Conservation (phyloP, 140 eudicot genomes). For the Cichorium intybus region DNA sequence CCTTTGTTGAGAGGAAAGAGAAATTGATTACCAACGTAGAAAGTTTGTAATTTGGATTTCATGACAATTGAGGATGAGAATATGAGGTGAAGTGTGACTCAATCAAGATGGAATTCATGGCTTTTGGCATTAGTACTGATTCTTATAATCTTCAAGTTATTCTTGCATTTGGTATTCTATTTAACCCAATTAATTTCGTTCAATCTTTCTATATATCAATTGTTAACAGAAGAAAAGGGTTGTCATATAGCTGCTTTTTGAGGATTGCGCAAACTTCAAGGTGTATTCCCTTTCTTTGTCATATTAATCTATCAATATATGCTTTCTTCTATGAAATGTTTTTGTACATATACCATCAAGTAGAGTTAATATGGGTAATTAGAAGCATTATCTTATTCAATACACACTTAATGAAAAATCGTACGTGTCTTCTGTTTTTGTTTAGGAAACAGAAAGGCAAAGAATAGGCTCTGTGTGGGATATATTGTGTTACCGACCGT, state of each 20-base stretch:
- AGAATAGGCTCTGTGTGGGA: no score
- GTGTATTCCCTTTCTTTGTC: conserved; percentile 11
- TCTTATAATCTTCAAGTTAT: not conserved
- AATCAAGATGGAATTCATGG: conserved; percentile 17
- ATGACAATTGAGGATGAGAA: conserved; percentile 3
- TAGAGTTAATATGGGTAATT: no score
- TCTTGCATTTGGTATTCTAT: conserved; percentile 2
- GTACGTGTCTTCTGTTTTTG: no score
- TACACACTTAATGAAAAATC: no score
- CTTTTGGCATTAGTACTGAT: conserved; percentile 28
- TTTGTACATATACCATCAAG: not conserved
- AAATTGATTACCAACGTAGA: conserved; percentile 9
- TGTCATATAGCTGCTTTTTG: conserved; percentile 11
- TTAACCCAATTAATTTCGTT: not conserved
- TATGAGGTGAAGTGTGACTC: conserved; percentile 13
- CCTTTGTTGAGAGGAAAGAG: conserved; percentile 18
- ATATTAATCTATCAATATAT: conserved; percentile 1
- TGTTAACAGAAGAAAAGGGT: conserved; percentile 10
- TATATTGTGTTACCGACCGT: no score
- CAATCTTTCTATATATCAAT: conserved; percentile 4
- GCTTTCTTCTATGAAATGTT: conserved; percentile 2
- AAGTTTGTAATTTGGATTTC: conserved; percentile 8
- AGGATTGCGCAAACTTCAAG: conserved; percentile 13
- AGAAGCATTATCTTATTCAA: no score
- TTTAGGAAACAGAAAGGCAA: no score